phyloP scores from a whole-genome alignment of 352 stramenopile species.

The Thalassiosira hispida region DNA sequence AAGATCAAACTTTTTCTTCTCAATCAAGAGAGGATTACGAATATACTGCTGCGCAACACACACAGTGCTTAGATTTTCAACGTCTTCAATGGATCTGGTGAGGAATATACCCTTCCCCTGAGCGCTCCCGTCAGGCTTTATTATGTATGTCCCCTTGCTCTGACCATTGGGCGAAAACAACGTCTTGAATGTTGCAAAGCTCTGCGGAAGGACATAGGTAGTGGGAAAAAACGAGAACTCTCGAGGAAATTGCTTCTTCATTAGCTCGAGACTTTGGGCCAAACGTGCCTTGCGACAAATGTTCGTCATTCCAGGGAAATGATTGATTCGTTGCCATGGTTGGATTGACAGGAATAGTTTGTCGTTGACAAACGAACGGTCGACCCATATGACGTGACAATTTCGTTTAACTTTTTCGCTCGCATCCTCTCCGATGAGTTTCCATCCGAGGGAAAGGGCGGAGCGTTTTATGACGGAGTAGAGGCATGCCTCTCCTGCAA shows the following conservation, averaged over 20 bases:
- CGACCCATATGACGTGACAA: slow-evolving; percentile 95
- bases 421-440: slow-evolving; percentile 51
- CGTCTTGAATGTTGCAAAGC: slow-evolving; percentile 91
- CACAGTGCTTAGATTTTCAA: slow-evolving; percentile 87
- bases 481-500: slow-evolving; percentile 53
- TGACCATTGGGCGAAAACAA: slow-evolving; percentile 90
- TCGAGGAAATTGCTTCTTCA: slow-evolving; percentile 93
- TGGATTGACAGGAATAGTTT: slow-evolving; percentile 89
- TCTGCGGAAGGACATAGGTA: slow-evolving; percentile 96
- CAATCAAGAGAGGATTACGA: slow-evolving; percentile 89
- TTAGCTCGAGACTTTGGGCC: slow-evolving; percentile 93
- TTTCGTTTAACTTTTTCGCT: slow-evolving; percentile 66
- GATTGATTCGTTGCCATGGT: slow-evolving; percentile 92
- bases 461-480: slow-evolving; percentile 55
- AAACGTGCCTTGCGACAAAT: slow-evolving; percentile 95
- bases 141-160: slow-evolving; percentile 93
- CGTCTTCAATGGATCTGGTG: slow-evolving; percentile 89
- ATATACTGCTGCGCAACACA: slow-evolving; percentile 91
- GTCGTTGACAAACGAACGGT: slow-evolving; percentile 90
- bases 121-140: slow-evolving; percentile 91
- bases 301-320: slow-evolving; percentile 94
- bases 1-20: slow-evolving; percentile 93
- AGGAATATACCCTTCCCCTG: slow-evolving; percentile 94
- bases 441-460: slow-evolving; percentile 55
- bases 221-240: slow-evolving; percentile 91